A percentile compares a stretch with the other conserved stretches of the same genome.
phyloP scores from a whole-genome alignment of 768 basidiomycete species.

The Leccinum olivaceopallidum region DNA sequence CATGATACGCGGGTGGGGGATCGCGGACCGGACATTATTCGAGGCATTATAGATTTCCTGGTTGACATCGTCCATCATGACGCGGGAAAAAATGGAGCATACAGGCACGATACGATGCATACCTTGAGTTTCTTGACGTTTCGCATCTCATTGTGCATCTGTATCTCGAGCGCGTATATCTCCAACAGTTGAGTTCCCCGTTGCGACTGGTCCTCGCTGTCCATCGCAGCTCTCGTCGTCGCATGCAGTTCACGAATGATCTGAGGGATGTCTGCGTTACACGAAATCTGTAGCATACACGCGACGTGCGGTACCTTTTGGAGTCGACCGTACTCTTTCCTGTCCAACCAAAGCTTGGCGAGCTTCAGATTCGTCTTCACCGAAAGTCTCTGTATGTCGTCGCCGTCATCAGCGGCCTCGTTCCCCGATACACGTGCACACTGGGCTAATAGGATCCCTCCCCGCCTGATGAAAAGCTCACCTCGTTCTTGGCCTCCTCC shows the following conservation, averaged over 20 bases:
- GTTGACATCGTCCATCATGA: conserved; percentile 6
- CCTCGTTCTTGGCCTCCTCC: conserved; percentile 96
- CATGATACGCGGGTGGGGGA: conserved; percentile 98
- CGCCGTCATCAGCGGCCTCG: conserved; percentile 1
- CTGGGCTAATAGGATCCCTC: background rate
- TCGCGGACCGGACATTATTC: conserved; percentile 89
- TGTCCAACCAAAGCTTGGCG: conserved; percentile 95
- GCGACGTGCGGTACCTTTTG: conserved; percentile 56
- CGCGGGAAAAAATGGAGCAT: background rate
- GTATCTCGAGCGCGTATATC: conserved; percentile 97
- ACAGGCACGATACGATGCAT: background rate
- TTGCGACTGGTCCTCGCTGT: conserved; percentile 85
- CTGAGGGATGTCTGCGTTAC: conserved; percentile 35
- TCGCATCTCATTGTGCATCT: conserved; percentile 97
- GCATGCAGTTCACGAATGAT: conserved; percentile 75
- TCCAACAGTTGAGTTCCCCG: conserved; percentile 93
- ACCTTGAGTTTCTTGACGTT: conserved; percentile 97
- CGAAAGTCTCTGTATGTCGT: conserved; percentile 68
- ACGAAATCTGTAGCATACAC: background rate
- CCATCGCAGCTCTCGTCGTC: conserved; percentile 58
- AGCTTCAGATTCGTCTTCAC: conserved; percentile 96
- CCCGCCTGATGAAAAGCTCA: conserved; percentile 33
- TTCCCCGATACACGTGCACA: background rate
- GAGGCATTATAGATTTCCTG: conserved; percentile 98
- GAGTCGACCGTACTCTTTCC: conserved; percentile 85